Conservation (phyloP, 1,284 basidiomycete genomes). For the Hymenochaete sp. region DNA sequence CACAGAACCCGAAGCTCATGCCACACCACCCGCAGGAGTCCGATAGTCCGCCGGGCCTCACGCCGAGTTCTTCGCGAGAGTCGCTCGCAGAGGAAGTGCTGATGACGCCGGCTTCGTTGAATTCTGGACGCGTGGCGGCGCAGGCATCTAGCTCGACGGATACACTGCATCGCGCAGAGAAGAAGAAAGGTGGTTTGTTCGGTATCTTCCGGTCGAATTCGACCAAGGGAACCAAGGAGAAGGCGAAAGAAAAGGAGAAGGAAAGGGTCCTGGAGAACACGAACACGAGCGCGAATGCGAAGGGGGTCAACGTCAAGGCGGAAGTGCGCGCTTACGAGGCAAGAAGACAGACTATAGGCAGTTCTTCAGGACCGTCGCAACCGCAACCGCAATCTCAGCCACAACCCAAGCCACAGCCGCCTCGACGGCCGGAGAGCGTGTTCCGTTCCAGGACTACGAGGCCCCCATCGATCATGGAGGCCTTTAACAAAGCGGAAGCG, state of each 20-base stretch:
- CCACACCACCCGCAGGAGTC: neutral
- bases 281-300: no score
- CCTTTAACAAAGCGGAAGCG: conserved; percentile 3
- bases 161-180: conserved; percentile 17
- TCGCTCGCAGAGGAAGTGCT: conserved; percentile 16
- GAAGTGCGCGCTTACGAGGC: conserved; percentile 21
- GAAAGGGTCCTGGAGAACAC: conserved; percentile 14
- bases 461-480: conserved; percentile 1
- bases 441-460: conserved; percentile 2
- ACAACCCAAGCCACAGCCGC: conserved; percentile 18
- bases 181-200: conserved; percentile 29
- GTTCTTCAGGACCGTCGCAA: no score
- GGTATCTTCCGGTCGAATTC: conserved; percentile 32
- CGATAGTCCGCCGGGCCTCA: conserved; percentile 14
- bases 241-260: conserved; percentile 19
- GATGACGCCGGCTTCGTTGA: conserved; percentile 18
- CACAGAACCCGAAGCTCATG: neutral
- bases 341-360: conserved; percentile 20
- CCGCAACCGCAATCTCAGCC: no score
- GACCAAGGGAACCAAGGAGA: conserved; percentile 25
- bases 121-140: conserved; percentile 1
- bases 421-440: conserved; percentile 18
- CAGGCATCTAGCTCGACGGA: conserved; percentile 3
- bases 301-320: no score
- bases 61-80: conserved; percentile 14